Base-by-base conservation (phyloP, 169 alveolate species). In the Plasmodium billcollinsi region DNA sequence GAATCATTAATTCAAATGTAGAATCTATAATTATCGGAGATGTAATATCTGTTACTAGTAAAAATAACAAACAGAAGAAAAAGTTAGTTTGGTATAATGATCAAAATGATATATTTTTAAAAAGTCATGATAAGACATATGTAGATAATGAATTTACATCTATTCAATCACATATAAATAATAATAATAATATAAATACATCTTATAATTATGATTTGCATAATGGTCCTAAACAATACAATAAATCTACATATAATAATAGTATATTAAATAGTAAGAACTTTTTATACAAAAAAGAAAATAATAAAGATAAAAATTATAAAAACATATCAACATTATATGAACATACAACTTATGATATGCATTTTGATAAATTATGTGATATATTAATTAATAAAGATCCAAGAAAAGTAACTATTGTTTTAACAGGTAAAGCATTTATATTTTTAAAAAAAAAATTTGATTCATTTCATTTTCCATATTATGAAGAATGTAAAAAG, bases 1-100 rank as follows among this genome's bases (percentile, higher is more conserved):
- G 93, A 26, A 89, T 92, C 70, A 72, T 92, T 9, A 70, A 70
- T 43, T 9, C 52, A 15, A 21, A 12, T 6, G 14, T 18, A 12
- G 54, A 20, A 67, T 45, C 61, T 0, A 7, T 20, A 12, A 88
- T 52, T 12, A 88, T 88, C 63, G 88, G 65, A 14, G 65, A 56
- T 56, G 65, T 56, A 12, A 14, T 8, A 56, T 6, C 65, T 56
- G 65, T 56, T 56, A 15, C 7, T 18, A 15, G 1, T 18, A 39
- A 39, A 39, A 39, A 39, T 39, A 39, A 39, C 47, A 39, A 39
- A 39, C 2, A 39, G 2, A 56, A 56, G n/a, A 56, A 56, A 56
- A 56, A 56, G 21, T 18, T 56, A 56, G 21, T 56, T 56, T 56
- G 65, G 65, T n/a, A 56, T n/a, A 21, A 5, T 56, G 12, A 56